Evolutionary conservation across 352 stramenopile genomes (phyloP), one percentile per base, ranked within the genome.

Genomic region (Phytophthora fragariaefolia): DNA sequence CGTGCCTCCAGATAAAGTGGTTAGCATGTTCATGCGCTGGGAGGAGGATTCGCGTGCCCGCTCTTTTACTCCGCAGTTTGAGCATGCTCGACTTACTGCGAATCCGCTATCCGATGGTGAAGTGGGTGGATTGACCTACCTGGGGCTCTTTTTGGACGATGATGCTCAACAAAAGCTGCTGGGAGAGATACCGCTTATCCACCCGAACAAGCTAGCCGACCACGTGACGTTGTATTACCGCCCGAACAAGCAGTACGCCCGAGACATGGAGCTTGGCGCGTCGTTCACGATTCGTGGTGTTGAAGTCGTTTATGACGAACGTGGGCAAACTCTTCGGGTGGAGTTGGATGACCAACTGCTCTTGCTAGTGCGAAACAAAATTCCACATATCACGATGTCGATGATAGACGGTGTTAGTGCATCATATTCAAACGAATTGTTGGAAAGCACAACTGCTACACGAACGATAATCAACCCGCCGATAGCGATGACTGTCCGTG

Each of bases 21-120:
- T 91, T 28, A 76, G 79, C 26, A 93, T 93, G 85, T 87, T 83
- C 42, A 43, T 85, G 58, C 82, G 85, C 4, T 93, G 80, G 80
- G 74, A 92, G 27, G 26, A 63, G 0, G 83, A 93, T 40, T 10
- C 17, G 0, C 75, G 60, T 32, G 77, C 77, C 23, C 54, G 66
- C 28, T 52, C 48, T 17, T 89, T 90, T 18, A 54, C 54, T 1
- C 80, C 84, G 1, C 71, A 74, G 15, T 91, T 92, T 66, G 70
- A 80, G 13, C 51, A 84, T 52, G 23, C 74, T 30, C 30, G 70
- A n/a, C 46, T 91, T 17, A 71, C 50, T 3, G 48, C 30, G 15
- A 92, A 92, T 56, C 84, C 84, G 4, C 52, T 91, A 2, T 87
- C 78, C 1, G 58, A 82, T 57, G 79, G 77, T 10, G 26, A 59